Conservation (phyloP, 2,329 filamentous ascomycete species). For the Xylariaceae sp. region DNA sequence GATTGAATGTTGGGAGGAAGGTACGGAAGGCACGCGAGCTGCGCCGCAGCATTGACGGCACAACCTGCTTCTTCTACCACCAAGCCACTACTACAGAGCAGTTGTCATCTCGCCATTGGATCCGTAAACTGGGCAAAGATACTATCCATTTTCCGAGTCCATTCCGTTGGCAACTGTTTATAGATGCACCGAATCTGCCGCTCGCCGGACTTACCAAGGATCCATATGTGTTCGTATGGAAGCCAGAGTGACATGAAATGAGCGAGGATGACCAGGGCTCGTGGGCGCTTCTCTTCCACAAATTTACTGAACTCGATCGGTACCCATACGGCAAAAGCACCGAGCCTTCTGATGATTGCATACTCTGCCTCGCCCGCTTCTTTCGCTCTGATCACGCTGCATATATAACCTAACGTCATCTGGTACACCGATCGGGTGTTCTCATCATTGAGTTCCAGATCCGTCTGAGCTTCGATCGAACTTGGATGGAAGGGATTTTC, state of each 20-base stretch:
- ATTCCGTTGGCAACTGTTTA: conserved; percentile 33
- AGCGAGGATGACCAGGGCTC: conserved; percentile 37
- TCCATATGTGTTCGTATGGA: conserved; percentile 34
- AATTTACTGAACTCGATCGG: conserved; percentile 34
- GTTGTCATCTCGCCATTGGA: too few species aligned
- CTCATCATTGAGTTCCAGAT: conserved; percentile 32
- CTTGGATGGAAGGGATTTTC: conserved; percentile 29
- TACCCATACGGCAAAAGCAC: conserved; percentile 36
- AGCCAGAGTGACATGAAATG: conserved; percentile 40
- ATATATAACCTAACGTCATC: conserved; percentile 35
- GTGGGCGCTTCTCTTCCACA: conserved; percentile 34
- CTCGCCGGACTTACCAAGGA: conserved; percentile 36
- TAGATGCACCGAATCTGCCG: conserved; percentile 37
- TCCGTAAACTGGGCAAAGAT: conserved; percentile 28
- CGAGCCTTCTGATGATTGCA: conserved; percentile 34
- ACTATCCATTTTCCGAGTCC: conserved; percentile 35
- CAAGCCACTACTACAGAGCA: too few species aligned
- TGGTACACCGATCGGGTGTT: conserved; percentile 29
- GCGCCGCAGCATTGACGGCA: too few species aligned
- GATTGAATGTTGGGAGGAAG: too few species aligned
- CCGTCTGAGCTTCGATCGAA: conserved; percentile 23
- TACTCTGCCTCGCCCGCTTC: conserved; percentile 30
- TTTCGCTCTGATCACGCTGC: conserved; percentile 31
- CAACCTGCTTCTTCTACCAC: too few species aligned
- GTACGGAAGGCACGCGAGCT: too few species aligned